Evolutionary conservation across 2,329 filamentous ascomycete species (phyloP).

Genomic region (Cladosporium halotolerans): DNA sequence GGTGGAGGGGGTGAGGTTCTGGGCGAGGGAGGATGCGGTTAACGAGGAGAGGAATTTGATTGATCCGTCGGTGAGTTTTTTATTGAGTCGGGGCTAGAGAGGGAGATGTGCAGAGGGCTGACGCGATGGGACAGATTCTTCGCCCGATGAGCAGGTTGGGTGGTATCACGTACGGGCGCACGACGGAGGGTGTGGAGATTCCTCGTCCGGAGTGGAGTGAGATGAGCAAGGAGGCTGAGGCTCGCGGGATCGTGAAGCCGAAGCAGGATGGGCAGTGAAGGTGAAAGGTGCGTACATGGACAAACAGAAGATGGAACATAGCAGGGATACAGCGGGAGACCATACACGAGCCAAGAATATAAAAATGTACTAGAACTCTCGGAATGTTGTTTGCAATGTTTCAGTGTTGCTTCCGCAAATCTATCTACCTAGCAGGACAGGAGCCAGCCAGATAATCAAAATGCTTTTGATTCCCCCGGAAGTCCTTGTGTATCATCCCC

Average conservation of each 20-base stretch:
- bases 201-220: conserved; percentile 50
- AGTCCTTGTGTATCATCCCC: not conserved
- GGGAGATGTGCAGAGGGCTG: not conserved
- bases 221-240: conserved; percentile 49
- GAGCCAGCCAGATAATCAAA: too few species aligned
- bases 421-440: too few species aligned
- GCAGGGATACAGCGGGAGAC: not conserved
- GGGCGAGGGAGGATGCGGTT: conserved; percentile 82
- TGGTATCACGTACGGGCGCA: conserved; percentile 75
- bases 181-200: conserved; percentile 65
- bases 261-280: conserved; percentile 36
- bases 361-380: not conserved
- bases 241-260: conserved; percentile 47
- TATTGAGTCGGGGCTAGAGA: not conserved
- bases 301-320: not conserved
- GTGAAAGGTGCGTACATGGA: not conserved
- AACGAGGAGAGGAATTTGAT: conserved; percentile 69
- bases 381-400: not conserved
- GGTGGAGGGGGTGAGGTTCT: conserved; percentile 79
- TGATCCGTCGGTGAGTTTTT: conserved; percentile 56
- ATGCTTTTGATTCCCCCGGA: too few species aligned
- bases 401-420: not conserved
- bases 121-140: conserved; percentile 48
- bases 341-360: not conserved
- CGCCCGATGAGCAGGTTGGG: conserved; percentile 72